Base-by-base conservation (phyloP, 2,329 filamentous ascomycete species). In the Aspergillus brasiliensis region DNA sequence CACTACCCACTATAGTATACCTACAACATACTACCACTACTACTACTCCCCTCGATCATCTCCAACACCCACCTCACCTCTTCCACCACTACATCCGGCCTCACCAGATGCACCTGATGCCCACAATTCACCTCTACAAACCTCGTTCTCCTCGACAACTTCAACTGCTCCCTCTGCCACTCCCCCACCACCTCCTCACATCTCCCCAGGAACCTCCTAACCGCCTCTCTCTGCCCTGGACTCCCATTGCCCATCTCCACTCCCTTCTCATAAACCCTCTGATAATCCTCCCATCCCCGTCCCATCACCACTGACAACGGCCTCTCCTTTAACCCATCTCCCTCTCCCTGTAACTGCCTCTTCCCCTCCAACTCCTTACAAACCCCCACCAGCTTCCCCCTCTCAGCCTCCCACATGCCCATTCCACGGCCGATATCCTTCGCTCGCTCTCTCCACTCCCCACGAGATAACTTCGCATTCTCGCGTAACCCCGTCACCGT, bases 231-330 rank as follows among this genome's bases (percentile, higher is more conserved):
- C 59, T 77, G 69, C 44, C 67, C 65, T n/a, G 66, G 60, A 4
- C 70, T 75, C 8, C 73, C 74, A 65, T 77, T 75, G 3, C 71
- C 71, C 8, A 65, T 65, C 59, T 67, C 65, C 10, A 77, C 67
- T 0, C 71, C 75, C 37, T 60, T 60, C 15, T 71, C 66, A 55
- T 75, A 76, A n/a, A 77, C 67, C 51, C 65, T 66, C 42, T 69
- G 62, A 54, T 72, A 77, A 51, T 77, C 76, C 46, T 62, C 62
- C 13, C 65, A 65, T 6, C 66, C 63, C 49, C 75, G 73, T 56
- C 72, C 74, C 13, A 71, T 68, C 38, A 80, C 72, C 37, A 79
- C 71, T 59, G 70, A 74, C 31, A 79, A 58, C 1, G 75, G 77
- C 40, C 58, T 65, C 10, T 62, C 51, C 2, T 71, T 71, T 51